Base-by-base conservation (phyloP, 1,284 basidiomycete genomes). In the Melampsora abietis-canadensis region DNA sequence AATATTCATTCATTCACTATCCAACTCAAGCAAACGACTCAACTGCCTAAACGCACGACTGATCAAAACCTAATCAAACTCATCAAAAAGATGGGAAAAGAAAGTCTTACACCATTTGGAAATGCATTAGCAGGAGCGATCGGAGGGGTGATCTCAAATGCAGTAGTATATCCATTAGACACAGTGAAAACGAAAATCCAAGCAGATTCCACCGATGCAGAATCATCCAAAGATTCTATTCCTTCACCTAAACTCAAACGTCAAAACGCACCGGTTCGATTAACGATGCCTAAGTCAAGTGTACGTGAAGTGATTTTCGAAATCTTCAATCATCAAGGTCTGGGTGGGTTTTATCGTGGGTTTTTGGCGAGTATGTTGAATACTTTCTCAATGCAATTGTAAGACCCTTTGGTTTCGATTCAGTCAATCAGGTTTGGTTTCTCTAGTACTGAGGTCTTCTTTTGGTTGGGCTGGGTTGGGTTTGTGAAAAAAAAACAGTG, bases 341-440 rank as follows among this genome's bases (percentile, higher is more conserved):
- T 94, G 68, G 76, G 81, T 6, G 94, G 92, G 0, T 89, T 90
- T 80, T 99, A 97, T 84, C 88, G 89, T 76, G 96, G 96, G 4
- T 98, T 98, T 81, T 86, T 88, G 48, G 96, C 96, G n/a, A 97
- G 91, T 76, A 98, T 98, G 94, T 85, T 98, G 79, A 98, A 97
- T 83, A 95, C 92, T 0, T 98, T 98, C 82, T 94, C 91, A 60
- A 91, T 90, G 88, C 91, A 84, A 80, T 78, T 83, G 94, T 95
- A 78, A 80, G 93, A 21, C 14, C 76, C 65, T 69, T 47, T 48
- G 59, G 7, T 30, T 31, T 59, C 64, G 10, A 12, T 10, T 40
- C 10, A 12, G 0, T 40, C 8, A 40, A 10, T 40, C 27, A 12
- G 17, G 12, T 40, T 40, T 12, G 37, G 14, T 40, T 10, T 40